Evolutionary conservation across 495 filamentous ascomycete species (phyloP), one percentile per base, ranked within the genome.

Genomic region (Aspergillus olivimuriae): DNA sequence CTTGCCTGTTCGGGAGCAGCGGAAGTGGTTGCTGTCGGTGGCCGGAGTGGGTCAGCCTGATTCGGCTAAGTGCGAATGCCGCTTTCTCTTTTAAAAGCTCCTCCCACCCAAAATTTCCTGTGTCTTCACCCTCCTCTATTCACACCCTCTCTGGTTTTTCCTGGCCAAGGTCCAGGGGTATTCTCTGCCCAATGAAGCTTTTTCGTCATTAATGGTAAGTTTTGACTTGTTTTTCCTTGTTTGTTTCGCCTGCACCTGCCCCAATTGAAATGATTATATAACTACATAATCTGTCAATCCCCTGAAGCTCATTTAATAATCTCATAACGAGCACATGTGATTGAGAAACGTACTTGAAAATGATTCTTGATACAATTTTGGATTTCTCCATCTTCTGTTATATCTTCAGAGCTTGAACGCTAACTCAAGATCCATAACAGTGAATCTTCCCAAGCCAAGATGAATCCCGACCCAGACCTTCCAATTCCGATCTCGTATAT

Each of bases 231-330:
- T n/a, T n/a, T n/a, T n/a, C n/a, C n/a, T n/a, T n/a, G n/a, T n/a
- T n/a, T n/a, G n/a, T n/a, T n/a, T n/a, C n/a, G n/a, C n/a, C n/a
- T n/a, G n/a, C n/a, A n/a, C n/a, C n/a, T n/a, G n/a, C n/a, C n/a
- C n/a, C n/a, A n/a, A n/a, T 32, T 69, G 66, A 66, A 68, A 85
- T 84, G 83, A 86, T 87, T 86, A 86, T 68, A 78, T 55, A 74
- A 65, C 69, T 74, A 71, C 65, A 71, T 63, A 77, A 89, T 89
- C 84, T 90, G 85, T 90, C 85, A 90, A 90, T 90, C 85, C 81
- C 72, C 85, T 86, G 85, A 89, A 63, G 61, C 67, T 69, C 64
- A 52, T 48, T 58, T 54, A 51, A 62, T 58, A 57, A 68, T 66
- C 60, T 68, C 60, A 44, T 54, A 58, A 57, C 44, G 66, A 68